These are phyloP conservation scores for Colletotrichum cereale DNA, from an alignment of 2,329 filamentous ascomycete genomes.

Conservation along the genomic window DNA sequence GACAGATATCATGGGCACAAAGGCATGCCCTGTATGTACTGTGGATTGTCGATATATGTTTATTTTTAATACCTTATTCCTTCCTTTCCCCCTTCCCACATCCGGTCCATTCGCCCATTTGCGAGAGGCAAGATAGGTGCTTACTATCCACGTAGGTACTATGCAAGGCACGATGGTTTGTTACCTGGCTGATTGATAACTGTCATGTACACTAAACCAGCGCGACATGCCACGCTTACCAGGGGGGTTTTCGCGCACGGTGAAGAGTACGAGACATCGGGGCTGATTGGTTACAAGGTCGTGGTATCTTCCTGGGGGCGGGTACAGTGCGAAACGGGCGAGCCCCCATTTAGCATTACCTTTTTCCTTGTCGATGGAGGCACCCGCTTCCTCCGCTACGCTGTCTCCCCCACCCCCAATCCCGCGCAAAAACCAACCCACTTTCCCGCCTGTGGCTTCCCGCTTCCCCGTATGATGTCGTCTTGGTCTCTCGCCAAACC, in stretches of 20 bases:
- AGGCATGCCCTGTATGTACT: too few species aligned
- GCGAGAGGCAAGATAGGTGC: neutral
- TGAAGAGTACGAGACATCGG: neutral
- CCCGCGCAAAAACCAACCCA: slow-evolving; percentile 17
- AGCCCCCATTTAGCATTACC: neutral
- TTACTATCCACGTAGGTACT: too few species aligned
- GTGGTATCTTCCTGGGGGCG: slow-evolving; percentile 12
- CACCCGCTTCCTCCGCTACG: neutral
- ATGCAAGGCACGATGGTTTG: slow-evolving; percentile 2
- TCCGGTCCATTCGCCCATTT: neutral
- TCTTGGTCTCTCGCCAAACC: neutral
- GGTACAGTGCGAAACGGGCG: slow-evolving; percentile 9
- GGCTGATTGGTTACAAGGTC: neutral
- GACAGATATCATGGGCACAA: neutral
- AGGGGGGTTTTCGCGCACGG: neutral
- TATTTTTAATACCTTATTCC: neutral
- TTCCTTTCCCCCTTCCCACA: neutral
- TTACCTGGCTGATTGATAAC: slow-evolving; percentile 33
- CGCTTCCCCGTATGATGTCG: slow-evolving; percentile 27
- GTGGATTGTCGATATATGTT: too few species aligned
- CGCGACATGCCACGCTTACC: slow-evolving; percentile 3
- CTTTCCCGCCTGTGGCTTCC: slow-evolving; percentile 23
- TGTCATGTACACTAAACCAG: slow-evolving; percentile 25
- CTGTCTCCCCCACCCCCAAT: slow-evolving; percentile 13
- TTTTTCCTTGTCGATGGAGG: neutral